phyloP scores from a whole-genome alignment of 768 basidiomycete genomes.

The Amanita rubescens region DNA sequence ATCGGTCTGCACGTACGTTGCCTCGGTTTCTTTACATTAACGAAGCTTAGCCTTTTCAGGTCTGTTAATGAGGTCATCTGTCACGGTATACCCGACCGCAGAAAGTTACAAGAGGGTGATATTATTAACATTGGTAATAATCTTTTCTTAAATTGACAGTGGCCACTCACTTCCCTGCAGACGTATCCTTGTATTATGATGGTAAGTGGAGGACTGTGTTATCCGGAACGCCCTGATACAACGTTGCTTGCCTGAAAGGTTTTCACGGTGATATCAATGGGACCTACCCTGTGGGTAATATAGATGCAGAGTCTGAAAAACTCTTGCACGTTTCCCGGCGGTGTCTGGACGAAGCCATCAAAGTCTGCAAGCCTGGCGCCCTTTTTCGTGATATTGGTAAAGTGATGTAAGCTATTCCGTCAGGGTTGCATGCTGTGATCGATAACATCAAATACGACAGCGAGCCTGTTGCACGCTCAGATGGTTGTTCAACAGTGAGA shows the following conservation, averaged over 20 bases:
- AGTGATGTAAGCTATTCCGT: slow-evolving; percentile 54
- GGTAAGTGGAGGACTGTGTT: slow-evolving; percentile 32
- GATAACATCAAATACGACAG: slow-evolving; percentile 25
- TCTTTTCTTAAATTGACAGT: slow-evolving; percentile 6
- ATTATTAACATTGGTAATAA: slow-evolving; percentile 84
- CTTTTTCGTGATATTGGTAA: slow-evolving; percentile 86
- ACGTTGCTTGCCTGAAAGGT: slow-evolving; percentile 34
- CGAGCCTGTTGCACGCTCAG: slow-evolving; percentile 78
- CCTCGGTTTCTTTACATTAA: background rate
- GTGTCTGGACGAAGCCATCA: slow-evolving; percentile 84
- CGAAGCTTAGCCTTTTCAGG: slow-evolving; percentile 27
- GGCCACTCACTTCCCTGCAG: slow-evolving; percentile 27
- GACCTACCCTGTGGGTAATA: slow-evolving; percentile 83
- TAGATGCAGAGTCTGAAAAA: slow-evolving; percentile 77
- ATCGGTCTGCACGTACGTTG: slow-evolving; percentile 82
- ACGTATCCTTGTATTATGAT: slow-evolving; percentile 73
- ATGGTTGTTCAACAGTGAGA: slow-evolving; percentile 86
- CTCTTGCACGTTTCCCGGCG: slow-evolving; percentile 79
- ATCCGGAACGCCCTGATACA: background rate
- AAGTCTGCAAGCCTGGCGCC: slow-evolving; percentile 88
- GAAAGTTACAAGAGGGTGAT: slow-evolving; percentile 83
- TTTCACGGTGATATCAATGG: slow-evolving; percentile 91
- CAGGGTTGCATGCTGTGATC: background rate
- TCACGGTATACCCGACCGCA: slow-evolving; percentile 90
- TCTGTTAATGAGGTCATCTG: slow-evolving; percentile 96